phyloP scores from a whole-genome alignment of 495 filamentous ascomycete species.

The Cryomyces antarcticus region DNA sequence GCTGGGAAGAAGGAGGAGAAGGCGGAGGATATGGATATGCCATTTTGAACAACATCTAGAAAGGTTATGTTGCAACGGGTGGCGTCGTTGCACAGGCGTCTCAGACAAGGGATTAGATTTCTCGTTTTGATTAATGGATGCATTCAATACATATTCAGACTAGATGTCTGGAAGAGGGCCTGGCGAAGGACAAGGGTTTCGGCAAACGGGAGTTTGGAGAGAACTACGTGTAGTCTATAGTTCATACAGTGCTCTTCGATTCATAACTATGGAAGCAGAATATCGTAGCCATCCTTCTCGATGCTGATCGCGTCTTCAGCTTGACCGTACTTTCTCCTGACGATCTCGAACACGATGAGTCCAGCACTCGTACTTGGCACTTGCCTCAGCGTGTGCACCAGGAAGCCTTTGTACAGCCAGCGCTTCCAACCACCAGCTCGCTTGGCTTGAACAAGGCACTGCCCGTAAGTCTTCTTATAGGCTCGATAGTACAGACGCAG shows the following conservation, averaged over 20 bases:
- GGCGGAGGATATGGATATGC: conserved; percentile 46
- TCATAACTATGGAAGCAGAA: conserved; percentile 30
- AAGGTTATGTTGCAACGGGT: too few species aligned
- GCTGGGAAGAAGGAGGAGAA: conserved; percentile 20
- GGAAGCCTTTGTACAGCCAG: conserved; percentile 65
- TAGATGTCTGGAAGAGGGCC: too few species aligned
- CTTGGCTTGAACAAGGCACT: conserved; percentile 41
- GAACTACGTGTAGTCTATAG: too few species aligned
- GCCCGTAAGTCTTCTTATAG: conserved; percentile 54
- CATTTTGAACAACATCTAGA: conserved; percentile 23
- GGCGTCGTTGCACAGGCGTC: too few species aligned
- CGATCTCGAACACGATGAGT: conserved; percentile 73
- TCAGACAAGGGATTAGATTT: too few species aligned
- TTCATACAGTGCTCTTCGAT: too few species aligned
- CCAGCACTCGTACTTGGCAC: conserved; percentile 80
- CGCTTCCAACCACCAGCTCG: conserved; percentile 40
- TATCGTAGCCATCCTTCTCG: conserved; percentile 51
- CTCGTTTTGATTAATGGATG: too few species aligned
- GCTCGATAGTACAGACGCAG: conserved; percentile 47
- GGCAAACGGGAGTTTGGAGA: too few species aligned
- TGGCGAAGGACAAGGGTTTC: too few species aligned
- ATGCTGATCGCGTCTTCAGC: conserved; percentile 44
- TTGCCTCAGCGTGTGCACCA: conserved; percentile 53
- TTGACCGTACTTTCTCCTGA: conserved; percentile 57
- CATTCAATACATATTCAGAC: too few species aligned